Conservation (phyloP, 2,329 filamentous ascomycete genomes). For the Herpomyces periplanetae region DNA sequence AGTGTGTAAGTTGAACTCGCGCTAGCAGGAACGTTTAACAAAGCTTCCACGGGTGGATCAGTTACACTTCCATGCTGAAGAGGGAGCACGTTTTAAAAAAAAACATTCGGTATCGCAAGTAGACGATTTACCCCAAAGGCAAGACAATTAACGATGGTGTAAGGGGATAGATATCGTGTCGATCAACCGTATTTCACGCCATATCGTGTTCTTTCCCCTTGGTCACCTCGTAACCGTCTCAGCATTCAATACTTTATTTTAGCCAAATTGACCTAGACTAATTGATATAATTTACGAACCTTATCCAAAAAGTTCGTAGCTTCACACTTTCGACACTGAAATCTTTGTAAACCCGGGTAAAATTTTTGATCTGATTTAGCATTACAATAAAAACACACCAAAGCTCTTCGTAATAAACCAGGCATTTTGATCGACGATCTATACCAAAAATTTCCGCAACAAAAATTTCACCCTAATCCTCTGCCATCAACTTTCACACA, state of each 20-base stretch:
- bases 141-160: conserved; percentile 3
- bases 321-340: conserved; percentile 37
- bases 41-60: conserved; percentile 28
- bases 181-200: too few relatives aligned
- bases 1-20: conserved; percentile 5
- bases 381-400: conserved; percentile 77
- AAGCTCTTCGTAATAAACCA: too few relatives aligned
- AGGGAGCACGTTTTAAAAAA: too few relatives aligned
- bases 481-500: too few relatives aligned
- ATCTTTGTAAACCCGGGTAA: conserved; percentile 19
- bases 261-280: not conserved
- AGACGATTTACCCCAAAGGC: too few relatives aligned
- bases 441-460: too few relatives aligned
- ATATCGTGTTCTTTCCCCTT: too few relatives aligned
- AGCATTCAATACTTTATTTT: conserved; percentile 2
- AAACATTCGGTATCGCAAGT: too few relatives aligned
- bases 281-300: conserved; percentile 11
- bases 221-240: too few relatives aligned
- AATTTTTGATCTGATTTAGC: conserved; percentile 19
- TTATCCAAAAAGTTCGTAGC: conserved; percentile 63
- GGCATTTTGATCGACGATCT: too few relatives aligned
- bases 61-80: conserved; percentile 44
- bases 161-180: conserved; percentile 1
- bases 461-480: too few relatives aligned
- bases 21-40: conserved; percentile 8